Percentiles rank a stretch among this genome's conserved stretches.
These are phyloP conservation scores for Gymnopilus dilepis DNA, from an alignment of 768 basidiomycete species.

Conservation along the genomic window DNA sequence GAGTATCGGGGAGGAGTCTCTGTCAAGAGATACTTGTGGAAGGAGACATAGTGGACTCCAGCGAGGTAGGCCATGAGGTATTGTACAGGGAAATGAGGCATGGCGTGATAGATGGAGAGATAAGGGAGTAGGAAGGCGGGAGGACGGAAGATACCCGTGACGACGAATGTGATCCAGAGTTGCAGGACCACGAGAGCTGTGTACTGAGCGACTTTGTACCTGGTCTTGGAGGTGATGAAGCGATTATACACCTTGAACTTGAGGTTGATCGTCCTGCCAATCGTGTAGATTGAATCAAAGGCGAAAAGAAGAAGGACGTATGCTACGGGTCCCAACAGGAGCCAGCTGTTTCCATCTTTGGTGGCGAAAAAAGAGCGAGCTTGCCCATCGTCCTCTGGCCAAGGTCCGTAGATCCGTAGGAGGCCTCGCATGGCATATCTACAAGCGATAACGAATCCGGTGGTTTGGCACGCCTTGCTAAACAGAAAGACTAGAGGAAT, in stretches of 20 bases:
- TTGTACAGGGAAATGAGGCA: neutral
- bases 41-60: neutral
- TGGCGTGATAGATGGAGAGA: neutral
- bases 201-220: neutral
- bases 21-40: neutral
- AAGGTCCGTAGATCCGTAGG: neutral
- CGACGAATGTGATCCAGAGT: neutral
- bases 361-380: constrained; percentile 1
- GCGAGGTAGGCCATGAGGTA: neutral
- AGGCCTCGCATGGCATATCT: neutral
- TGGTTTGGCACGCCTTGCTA: neutral
- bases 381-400: neutral
- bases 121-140: neutral
- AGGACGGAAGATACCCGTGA: neutral
- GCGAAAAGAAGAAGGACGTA: constrained; percentile 5
- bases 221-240: neutral
- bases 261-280: neutral
- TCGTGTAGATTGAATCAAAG: constrained; percentile 7
- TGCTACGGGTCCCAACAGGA: constrained; percentile 7
- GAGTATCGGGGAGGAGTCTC: neutral
- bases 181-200: neutral
- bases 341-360: neutral
- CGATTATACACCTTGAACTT: neutral
- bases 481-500: neutral
- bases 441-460: neutral